Base-by-base conservation (phyloP, 2,329 filamentous ascomycete species). In the Nigrograna mackinnonii region DNA sequence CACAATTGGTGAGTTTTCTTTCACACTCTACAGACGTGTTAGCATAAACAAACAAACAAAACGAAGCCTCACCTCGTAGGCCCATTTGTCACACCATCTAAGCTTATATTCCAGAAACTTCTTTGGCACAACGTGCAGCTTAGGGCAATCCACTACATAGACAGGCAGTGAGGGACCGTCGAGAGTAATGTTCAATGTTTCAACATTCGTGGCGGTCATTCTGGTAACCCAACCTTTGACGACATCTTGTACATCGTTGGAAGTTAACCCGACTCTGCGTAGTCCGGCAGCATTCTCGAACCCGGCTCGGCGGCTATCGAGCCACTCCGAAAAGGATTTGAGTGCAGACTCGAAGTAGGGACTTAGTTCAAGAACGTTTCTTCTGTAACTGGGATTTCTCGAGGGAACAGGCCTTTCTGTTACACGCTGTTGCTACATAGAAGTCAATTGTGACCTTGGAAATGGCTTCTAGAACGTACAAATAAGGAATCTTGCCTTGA, bases 131-230 rank as follows among this genome's bases (percentile, higher is more conserved):
- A 54, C 58, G 43, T 68, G 65, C 4, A 66, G 51, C 19, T 59
- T 61, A 11, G 64, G 65, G 22, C 64, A 69, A 36, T 67, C 54
- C 13, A 69, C 64, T 9, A 62, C 50, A 46, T 67, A 69, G 9
- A 64, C 43, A 11, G 54, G 49, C 19, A 54, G 9, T 13, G 36
- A 37, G 2, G 45, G 32, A 7, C 49, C 49, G 24, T 57, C 50
- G 16, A 53, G 35, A 11, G 52, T 43, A 35, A 44, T 44, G 3
- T 46, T 43, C 13, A 47, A 31, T 7, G 47, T 49, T 24, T 58
- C 53, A 9, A 39, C 35, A 35, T 43, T 50, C 3, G 47, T 32
- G 3, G 49, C 37, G 17, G 54, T 41, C 36, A 54, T 60, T 28
- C 45, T 53, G 6, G 50, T 51, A 5, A 67, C 39, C 66, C 66